Percentiles rank a stretch among this genome's conserved stretches.
Evolutionary conservation across 2,329 filamentous ascomycete species (phyloP).

Genomic region (Aspergillus quadricinctus): DNA sequence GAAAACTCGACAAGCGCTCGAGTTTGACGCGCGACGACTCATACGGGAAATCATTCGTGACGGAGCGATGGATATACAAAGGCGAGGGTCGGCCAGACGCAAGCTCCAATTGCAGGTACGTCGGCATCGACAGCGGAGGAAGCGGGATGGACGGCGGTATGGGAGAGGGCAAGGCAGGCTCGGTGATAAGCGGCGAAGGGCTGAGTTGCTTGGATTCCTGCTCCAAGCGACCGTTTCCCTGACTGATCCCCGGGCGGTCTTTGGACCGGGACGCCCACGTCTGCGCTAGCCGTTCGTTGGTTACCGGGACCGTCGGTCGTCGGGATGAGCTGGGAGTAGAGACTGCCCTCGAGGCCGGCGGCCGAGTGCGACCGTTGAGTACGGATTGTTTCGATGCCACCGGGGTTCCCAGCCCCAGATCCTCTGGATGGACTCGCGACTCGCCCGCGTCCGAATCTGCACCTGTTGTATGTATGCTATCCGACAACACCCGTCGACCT

Average conservation of each 20-base stretch:
- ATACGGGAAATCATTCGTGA: constrained; percentile 64
- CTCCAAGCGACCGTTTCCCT: constrained; percentile 19
- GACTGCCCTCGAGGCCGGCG: constrained; percentile 29
- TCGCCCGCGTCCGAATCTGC: constrained; percentile 4
- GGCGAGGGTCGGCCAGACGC: constrained; percentile 58
- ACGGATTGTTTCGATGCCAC: constrained; percentile 11
- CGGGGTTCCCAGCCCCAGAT: constrained; percentile 18
- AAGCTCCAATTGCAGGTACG: constrained; percentile 62
- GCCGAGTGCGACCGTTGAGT: constrained; percentile 25
- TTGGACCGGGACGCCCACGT: constrained; percentile 32
- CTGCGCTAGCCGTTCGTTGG: constrained; percentile 29
- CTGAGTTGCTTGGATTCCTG: constrained; percentile 30
- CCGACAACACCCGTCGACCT: constrained; percentile 20
- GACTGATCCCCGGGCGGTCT: constrained; percentile 22
- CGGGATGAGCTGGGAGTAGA: constrained; percentile 34
- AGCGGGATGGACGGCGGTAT: constrained; percentile 54
- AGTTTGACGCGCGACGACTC: constrained; percentile 91
- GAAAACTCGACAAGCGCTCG: constrained; percentile 82
- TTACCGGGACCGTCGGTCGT: constrained; percentile 26
- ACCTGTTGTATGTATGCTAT: constrained; percentile 10
- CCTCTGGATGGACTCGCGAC: background rate
- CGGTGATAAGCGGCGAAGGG: constrained; percentile 22
- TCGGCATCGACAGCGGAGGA: constrained; percentile 60
- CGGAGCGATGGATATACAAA: constrained; percentile 59
- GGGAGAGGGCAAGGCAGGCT: constrained; percentile 38